Evolutionary conservation across 176 grass and related monocot genomes (phyloP).

Genomic region (Musa itinerans): DNA sequence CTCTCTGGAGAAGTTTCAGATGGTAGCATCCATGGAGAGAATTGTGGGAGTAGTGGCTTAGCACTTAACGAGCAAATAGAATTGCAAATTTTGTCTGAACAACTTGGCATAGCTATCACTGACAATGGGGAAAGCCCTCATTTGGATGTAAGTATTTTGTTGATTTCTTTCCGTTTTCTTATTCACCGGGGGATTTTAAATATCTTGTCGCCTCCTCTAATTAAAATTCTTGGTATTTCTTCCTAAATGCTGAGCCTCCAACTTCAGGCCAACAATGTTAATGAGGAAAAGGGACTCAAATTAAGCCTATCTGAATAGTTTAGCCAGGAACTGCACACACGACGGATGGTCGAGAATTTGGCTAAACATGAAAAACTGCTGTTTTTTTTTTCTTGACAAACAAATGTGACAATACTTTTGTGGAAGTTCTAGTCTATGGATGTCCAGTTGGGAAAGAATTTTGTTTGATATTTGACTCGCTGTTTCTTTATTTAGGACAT

Average conservation of each 20-base stretch:
- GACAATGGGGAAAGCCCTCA: conserved; percentile 61
- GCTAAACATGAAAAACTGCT: neutral
- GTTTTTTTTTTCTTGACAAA: neutral
- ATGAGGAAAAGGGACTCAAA: too few relatives aligned
- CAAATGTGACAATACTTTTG: neutral
- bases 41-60: conserved; percentile 24
- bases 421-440: neutral
- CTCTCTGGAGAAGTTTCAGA: conserved; percentile 63
- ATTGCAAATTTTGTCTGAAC: conserved; percentile 66
- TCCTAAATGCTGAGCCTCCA: neutral
- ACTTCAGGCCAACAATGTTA: neutral
- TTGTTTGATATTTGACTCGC: neutral
- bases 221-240: neutral
- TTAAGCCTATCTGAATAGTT: too few relatives aligned
- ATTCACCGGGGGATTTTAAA: neutral
- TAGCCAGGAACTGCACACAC: too few relatives aligned
- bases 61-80: conserved; percentile 57
- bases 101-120: conserved; percentile 62
- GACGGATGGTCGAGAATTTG: neutral
- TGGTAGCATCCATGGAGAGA: conserved; percentile 33
- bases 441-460: neutral
- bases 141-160: conserved; percentile 57
- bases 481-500: conserved; percentile 47
- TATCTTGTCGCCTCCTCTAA: too few relatives aligned
- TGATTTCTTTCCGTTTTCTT: conserved; percentile 3